Evolutionary conservation across 805 yeast genomes (phyloP), one percentile per base, ranked within the genome.

Genomic region (Tetrapisispora pingtungensis): DNA sequence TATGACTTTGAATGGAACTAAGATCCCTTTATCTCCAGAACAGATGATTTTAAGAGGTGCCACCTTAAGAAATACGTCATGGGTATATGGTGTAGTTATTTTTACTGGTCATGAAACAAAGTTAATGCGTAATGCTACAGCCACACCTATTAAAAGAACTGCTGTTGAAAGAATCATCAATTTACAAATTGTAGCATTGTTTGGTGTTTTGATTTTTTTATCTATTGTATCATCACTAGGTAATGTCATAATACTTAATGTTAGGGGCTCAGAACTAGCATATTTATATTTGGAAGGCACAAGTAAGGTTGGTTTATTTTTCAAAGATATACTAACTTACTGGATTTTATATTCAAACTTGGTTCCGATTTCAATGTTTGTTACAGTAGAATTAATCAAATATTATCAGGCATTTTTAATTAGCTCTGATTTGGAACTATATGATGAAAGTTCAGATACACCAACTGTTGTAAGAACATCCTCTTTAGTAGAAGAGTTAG

Each of bases 101-200:
- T 93, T 90, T 62, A 93, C 99, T 0, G 99, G 99, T 18, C 99
- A 94, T 62, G 98, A 93, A 66, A 93, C 99, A 0, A 93, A 93
- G 58, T 72, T 93, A 52, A 90, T 93, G 97, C 78, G 98, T 61
- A 93, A 93, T 67, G 98, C 99, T 17, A 89, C 97, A 2, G 97
- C 98, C 1, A 81, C 99, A 2, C 99, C 99, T 10, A 94, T 93
- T 57, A 93, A 93, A 62, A 76, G 95, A 56, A 93, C 99, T 0
- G 95, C 95, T 22, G 97, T 94, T 13, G 99, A 93, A 69, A 78
- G 95, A 62, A 84, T 89, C 66, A 90, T 93, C 55, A 94, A 93
- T 61, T 65, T 85, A 54, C 99, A 93, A 64, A 90, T 93, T 56
- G 67, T 93, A 46, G 95, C 90, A 1, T 69, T 93, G 49, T 93